Conservation (phyloP, 2,329 filamentous ascomycete genomes). For the Ophioceras dolichostomum region DNA sequence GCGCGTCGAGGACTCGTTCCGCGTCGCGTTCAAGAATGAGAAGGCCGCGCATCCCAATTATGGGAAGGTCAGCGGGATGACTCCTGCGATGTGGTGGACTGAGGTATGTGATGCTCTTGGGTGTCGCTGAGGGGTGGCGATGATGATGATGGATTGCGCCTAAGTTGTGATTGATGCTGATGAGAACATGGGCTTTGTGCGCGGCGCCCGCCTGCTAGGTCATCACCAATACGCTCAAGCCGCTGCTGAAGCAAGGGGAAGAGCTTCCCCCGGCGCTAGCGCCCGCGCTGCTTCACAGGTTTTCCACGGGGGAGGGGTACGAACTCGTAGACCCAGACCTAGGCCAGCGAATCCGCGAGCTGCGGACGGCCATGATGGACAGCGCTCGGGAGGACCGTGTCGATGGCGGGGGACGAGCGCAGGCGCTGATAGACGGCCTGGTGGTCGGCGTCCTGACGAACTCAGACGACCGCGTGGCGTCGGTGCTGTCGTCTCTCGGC, state of each 20-base stretch:
- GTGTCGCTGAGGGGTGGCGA: no score
- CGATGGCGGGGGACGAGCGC: constrained; percentile 1
- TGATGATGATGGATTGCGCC: no score
- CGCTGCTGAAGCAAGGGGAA: constrained; percentile 18
- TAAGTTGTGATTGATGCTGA: no score
- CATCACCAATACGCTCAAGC: constrained; percentile 38
- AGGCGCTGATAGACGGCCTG: constrained; percentile 19
- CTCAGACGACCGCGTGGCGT: constrained; percentile 46
- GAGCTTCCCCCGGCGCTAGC: constrained; percentile 31
- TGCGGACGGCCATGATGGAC: not conserved
- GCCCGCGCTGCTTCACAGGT: constrained; percentile 35
- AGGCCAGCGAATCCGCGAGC: constrained; percentile 3
- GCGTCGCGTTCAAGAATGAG: constrained; percentile 33
- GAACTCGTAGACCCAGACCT: constrained; percentile 28
- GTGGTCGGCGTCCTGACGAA: constrained; percentile 49
- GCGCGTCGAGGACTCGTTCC: constrained; percentile 21
- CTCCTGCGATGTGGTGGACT: constrained; percentile 45
- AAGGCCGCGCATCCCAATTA: constrained; percentile 42
- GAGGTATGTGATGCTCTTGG: no score
- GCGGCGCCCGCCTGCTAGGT: no score
- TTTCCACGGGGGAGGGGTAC: constrained; percentile 42
- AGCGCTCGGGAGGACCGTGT: no score
- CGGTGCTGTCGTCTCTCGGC: constrained; percentile 39
- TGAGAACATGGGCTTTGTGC: no score
- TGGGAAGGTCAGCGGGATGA: constrained; percentile 37